Base-by-base conservation (phyloP, 306 rosid species). In the Ceratonia siliqua region DNA sequence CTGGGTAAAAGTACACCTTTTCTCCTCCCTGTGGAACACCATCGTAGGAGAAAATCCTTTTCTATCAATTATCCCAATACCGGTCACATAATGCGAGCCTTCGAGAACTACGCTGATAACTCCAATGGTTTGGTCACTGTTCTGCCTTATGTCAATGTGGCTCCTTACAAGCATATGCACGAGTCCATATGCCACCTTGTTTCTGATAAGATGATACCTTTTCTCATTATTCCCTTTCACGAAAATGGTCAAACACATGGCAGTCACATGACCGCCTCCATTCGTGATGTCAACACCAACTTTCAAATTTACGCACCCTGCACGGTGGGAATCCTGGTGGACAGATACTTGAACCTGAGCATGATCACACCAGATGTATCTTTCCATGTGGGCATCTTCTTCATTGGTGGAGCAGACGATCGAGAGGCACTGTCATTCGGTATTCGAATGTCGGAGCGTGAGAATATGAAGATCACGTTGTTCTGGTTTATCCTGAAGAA, bases 271-370 rank as follows among this genome's bases (percentile, higher is more conserved):
- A 5, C 18, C 0, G 2, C 53, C 0, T 7, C 61, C 1, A 57
- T 88, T 9, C 88, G 78, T 0, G 71, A 73, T 4, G 59, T 86
- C 43, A 88, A 85, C 46, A 7, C 20, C 1, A 82, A 30, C 15
- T 49, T 88, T 5, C 85, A 75, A 21, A 46, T 15, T 0, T 2
- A 4, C 5, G 79, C 89, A 0, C 78, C 70, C 0, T 83, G 87
- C 33, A 85, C 92, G 0, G 82, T 88, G 41, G 94, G 94, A 32
- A 74, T 88, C n/a, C 74, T 91, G 0, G 88, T 88, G 2, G 94
- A 91, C 14, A 55, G 82, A 64, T 72, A 68, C 27, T 79, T 80
- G 0, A 1, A 30, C 9, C 30, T 25, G 0, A 2, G 53, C 15
- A 4, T 1, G 39, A 50, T 27, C n/a, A 3, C 14, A 2, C 7